These are phyloP conservation scores for Kwoniella sp. DNA, from an alignment of 768 basidiomycete genomes.

Conservation along the genomic window DNA sequence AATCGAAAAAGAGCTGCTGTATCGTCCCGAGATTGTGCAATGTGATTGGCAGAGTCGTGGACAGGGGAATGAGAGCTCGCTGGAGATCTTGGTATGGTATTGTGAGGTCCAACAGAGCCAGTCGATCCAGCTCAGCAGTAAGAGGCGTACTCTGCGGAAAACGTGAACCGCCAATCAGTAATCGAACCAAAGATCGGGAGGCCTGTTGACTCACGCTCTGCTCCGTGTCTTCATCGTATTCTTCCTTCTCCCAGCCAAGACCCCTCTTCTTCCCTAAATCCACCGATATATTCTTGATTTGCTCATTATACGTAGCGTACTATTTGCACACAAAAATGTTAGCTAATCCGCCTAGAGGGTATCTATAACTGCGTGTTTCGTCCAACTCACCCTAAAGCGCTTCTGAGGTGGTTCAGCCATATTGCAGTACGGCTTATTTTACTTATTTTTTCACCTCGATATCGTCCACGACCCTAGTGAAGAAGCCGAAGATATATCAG, in stretches of 20 bases:
- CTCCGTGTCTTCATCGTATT: slow-evolving; percentile 40
- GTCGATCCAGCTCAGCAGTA: slow-evolving; percentile 49
- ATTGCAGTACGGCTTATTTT: not conserved
- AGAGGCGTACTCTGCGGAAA: slow-evolving; percentile 48
- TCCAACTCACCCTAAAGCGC: slow-evolving; percentile 45
- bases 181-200: not conserved
- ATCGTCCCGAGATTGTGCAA: slow-evolving; percentile 49
- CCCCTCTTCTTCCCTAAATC: slow-evolving; percentile 47
- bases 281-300: slow-evolving; percentile 50
- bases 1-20: slow-evolving; percentile 36
- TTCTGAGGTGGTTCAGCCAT: slow-evolving; percentile 49
- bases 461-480: not conserved
- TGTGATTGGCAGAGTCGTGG: slow-evolving; percentile 51
- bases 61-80: slow-evolving; percentile 44
- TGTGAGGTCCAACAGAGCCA: slow-evolving; percentile 54
- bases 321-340: slow-evolving; percentile 6
- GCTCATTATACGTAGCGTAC: slow-evolving; percentile 51
- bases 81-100: slow-evolving; percentile 51
- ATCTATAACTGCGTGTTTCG: not conserved
- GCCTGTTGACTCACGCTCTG: slow-evolving; percentile 35
- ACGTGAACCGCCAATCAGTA: slow-evolving; percentile 1
- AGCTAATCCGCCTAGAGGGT: slow-evolving; percentile 3
- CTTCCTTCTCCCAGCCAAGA: slow-evolving; percentile 45
- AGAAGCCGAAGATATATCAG: not conserved
- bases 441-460: not conserved